phyloP scores from a whole-genome alignment of 768 basidiomycete species.

The Scleroderma citrinum region DNA sequence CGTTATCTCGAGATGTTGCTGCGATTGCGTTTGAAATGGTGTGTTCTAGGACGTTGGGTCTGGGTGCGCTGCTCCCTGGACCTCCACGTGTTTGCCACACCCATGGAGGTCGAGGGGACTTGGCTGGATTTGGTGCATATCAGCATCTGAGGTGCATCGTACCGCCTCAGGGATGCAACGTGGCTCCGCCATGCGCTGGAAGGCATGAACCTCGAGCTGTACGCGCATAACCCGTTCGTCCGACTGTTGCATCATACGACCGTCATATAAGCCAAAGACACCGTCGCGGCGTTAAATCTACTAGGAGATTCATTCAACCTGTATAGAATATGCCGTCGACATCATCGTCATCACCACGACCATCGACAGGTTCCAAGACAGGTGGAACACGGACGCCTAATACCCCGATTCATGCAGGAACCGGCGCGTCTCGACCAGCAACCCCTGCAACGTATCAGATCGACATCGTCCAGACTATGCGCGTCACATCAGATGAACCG shows the following conservation, averaged over 20 bases:
- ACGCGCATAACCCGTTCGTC: not conserved
- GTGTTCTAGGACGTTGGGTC: too few species aligned
- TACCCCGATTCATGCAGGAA: too few species aligned
- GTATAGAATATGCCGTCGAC: not conserved
- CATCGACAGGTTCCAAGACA: too few species aligned
- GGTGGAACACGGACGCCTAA: too few species aligned
- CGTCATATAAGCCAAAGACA: not conserved
- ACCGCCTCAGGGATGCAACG: conserved; percentile 10
- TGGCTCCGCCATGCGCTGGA: conserved; percentile 12
- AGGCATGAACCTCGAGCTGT: conserved; percentile 4
- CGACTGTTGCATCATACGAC: not conserved
- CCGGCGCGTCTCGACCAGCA: conserved; percentile 8
- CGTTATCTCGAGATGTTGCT: not conserved
- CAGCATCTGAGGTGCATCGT: conserved; percentile 12
- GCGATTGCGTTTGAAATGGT: not conserved
- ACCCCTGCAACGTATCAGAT: conserved; percentile 17
- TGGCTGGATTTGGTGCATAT: conserved; percentile 5
- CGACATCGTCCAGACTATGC: conserved; percentile 27
- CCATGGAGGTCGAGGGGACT: conserved; percentile 1
- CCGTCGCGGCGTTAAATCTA: not conserved
- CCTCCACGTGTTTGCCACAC: conserved; percentile 22
- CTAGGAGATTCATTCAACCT: not conserved
- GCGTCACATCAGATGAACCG: conserved; percentile 22
- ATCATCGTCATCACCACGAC: not conserved
- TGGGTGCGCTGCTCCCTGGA: not conserved